Evolutionary conservation across 2,329 filamentous ascomycete genomes (phyloP), one percentile per base, ranked within the genome.

Genomic region (Colletotrichum cordylinicola): DNA sequence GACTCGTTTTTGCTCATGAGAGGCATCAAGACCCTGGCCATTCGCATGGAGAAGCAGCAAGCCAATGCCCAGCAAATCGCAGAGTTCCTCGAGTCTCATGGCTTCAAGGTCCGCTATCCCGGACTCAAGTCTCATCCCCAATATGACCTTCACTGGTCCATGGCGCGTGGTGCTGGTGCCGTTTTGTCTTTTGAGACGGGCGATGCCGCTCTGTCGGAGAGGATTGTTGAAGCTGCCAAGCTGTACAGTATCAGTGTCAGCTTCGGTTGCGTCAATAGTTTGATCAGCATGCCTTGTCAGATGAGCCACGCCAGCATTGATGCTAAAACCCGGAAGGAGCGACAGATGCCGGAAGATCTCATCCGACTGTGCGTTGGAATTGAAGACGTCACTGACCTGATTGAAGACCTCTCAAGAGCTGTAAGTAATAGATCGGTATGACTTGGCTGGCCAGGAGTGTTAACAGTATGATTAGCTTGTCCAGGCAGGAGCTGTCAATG

Each of bases 301-400:
- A 99, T 99, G 98, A 98, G 96, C 86, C 97, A 99, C 86, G 97
- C 97, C 52, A 98, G 95, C 83, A 99, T 99, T 82, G 97, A 98
- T 83, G 95, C 96, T 75, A 98, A 98, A 88, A 98, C 96, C 68
- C 90, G 97, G 79, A 90, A 92, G 80, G 96, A 98, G 86, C 91
- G 96, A 78, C 93, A 96, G 78, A 94, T 99, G 93, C 97, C 97
- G 13, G 97, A 99, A 86, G 97, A 99, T 84, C 94, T 99, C 76
- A 98, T 99, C 81, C 91, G 97, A 72, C 86, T 99, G 71, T 99
- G 97, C 82, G 96, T 99, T 60, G 97, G 97, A 61, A 99, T 99
- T 81, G 97, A 99, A 84, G 97, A 99, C 84, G 91, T 90, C 5
- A 92, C 95, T 80, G 97, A 99, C 87, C 84, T 99, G 81, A 95